Evolutionary conservation across 331 rosid species (phyloP).

Genomic region (Cucumis variabilis): DNA sequence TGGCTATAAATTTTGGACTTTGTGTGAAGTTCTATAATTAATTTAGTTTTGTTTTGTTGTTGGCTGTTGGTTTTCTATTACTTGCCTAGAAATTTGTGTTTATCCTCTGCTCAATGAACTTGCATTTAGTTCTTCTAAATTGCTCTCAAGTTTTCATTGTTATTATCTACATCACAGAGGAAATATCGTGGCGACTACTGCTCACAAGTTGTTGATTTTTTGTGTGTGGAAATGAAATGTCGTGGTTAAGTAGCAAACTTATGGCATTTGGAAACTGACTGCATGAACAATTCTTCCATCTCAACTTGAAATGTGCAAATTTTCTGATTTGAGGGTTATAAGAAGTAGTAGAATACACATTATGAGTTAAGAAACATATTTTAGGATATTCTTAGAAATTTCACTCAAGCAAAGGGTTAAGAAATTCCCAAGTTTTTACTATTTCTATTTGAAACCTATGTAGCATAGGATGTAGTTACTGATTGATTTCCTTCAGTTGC

Average conservation of each 20-base stretch:
- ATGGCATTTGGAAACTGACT: background rate
- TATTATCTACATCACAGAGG: background rate
- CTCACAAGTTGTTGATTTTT: background rate
- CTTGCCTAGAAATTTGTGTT: slow-evolving; percentile 69
- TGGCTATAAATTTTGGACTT: too few relatives aligned
- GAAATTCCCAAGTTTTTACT: too few relatives aligned
- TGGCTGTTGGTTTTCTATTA: slow-evolving; percentile 70
- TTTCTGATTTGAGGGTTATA: background rate
- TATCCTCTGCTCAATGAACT: slow-evolving; percentile 3
- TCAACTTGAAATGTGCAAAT: slow-evolving; percentile 4
- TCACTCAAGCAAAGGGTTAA: too few relatives aligned
- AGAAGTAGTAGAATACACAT: background rate
- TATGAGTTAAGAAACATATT: too few relatives aligned
- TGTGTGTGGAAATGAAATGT: background rate
- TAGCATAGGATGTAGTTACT: too few relatives aligned
- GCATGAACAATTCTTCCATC: background rate
- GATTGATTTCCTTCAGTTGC: too few relatives aligned
- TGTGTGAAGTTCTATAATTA: too few relatives aligned
- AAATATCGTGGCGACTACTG: background rate
- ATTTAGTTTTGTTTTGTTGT: too few relatives aligned
- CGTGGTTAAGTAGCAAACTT: background rate
- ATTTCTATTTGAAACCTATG: too few relatives aligned
- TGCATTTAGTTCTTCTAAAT: background rate
- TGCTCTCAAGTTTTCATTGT: background rate
- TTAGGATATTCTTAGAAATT: too few relatives aligned